A percentile compares a stretch with the other conserved stretches of the same genome.
Conservation (phyloP, 1,284 basidiomycete genomes). For the Malassezia restricta region DNA sequence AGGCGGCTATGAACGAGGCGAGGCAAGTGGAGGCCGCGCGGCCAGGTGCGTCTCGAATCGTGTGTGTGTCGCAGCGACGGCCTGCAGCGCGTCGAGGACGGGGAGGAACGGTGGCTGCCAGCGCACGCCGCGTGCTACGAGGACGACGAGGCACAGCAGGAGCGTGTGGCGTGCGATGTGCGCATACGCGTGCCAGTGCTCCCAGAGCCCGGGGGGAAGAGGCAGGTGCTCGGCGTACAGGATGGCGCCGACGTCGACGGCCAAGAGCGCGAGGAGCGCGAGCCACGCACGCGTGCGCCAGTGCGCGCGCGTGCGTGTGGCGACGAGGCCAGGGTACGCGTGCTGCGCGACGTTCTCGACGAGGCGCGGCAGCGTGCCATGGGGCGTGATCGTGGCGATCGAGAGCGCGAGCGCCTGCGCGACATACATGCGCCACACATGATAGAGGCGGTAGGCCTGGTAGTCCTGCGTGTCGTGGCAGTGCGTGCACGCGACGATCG, state of each 20-base stretch:
- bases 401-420: neutral
- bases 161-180: constrained; percentile 10
- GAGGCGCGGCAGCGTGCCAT: neutral
- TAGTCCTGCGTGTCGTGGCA: constrained; percentile 4
- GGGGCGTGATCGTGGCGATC: constrained; percentile 4
- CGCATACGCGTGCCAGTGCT: constrained; percentile 14
- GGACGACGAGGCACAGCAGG: neutral
- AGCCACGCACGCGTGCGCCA: neutral
- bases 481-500: constrained; percentile 8
- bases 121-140: neutral
- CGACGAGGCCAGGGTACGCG: neutral
- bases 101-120: neutral
- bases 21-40: neutral
- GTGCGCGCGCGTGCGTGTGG: constrained; percentile 2
- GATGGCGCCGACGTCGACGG: neutral
- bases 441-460: neutral
- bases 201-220: constrained; percentile 3
- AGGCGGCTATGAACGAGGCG: too few species aligned
- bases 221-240: neutral
- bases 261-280: neutral
- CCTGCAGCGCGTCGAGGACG: constrained; percentile 3
- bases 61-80: neutral
- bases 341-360: neutral
- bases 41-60: neutral
- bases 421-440: neutral